These are phyloP conservation scores for Ceratocystiopsis brevicomis DNA, from an alignment of 2,329 filamentous ascomycete species.

Conservation along the genomic window DNA sequence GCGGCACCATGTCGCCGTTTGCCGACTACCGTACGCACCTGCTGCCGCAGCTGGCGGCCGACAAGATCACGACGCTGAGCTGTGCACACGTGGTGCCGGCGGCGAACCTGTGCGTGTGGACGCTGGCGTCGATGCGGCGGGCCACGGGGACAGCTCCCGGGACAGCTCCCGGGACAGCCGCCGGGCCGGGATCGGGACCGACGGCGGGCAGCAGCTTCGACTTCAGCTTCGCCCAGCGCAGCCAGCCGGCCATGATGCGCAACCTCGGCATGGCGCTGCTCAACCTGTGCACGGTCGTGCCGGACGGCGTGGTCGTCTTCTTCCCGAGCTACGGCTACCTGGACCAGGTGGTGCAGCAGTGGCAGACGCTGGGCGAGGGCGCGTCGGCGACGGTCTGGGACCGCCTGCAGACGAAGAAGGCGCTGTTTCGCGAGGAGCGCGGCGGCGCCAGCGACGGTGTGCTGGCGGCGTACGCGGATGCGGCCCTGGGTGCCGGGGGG, in stretches of 20 bases:
- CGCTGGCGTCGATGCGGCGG: slow-evolving; percentile 30
- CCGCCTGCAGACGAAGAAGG: slow-evolving; percentile 37
- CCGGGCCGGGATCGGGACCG: slow-evolving; percentile 9
- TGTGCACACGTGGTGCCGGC: slow-evolving; percentile 87
- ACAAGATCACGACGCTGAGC: slow-evolving; percentile 60
- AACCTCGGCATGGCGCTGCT: slow-evolving; percentile 59
- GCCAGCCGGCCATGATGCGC: slow-evolving; percentile 46
- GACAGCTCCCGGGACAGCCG: neutral
- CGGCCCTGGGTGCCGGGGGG: slow-evolving; percentile 32
- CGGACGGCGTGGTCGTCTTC: slow-evolving; percentile 83
- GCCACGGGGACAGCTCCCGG: slow-evolving; percentile 5
- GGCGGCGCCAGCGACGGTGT: slow-evolving; percentile 45
- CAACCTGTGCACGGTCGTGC: slow-evolving; percentile 53
- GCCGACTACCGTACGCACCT: slow-evolving; percentile 74
- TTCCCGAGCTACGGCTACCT: slow-evolving; percentile 92
- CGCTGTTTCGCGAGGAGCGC: slow-evolving; percentile 40
- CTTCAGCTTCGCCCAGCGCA: slow-evolving; percentile 69
- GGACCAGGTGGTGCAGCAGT: slow-evolving; percentile 46
- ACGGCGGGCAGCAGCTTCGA: slow-evolving; percentile 39
- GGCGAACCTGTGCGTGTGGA: slow-evolving; percentile 62
- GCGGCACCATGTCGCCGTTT: slow-evolving; percentile 96
- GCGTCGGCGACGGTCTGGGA: slow-evolving; percentile 32
- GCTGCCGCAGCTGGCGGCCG: slow-evolving; percentile 50
- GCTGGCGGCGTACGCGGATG: slow-evolving; percentile 51
- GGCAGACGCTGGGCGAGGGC: slow-evolving; percentile 28